Evolutionary conservation across 2,329 filamentous ascomycete genomes (phyloP).

Genomic region (Penicillium sp.): DNA sequence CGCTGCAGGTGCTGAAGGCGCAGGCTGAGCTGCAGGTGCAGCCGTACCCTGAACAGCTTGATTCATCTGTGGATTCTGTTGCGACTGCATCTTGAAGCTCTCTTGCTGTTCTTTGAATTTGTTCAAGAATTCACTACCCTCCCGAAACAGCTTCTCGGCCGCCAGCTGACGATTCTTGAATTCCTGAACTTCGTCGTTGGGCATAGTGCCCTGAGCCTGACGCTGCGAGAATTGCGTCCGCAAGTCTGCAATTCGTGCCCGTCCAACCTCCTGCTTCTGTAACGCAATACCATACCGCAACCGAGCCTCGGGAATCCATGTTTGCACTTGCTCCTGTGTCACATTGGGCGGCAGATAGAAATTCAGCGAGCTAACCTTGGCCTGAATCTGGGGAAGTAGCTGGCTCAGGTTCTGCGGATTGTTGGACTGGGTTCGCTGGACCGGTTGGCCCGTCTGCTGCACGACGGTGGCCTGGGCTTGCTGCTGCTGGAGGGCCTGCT

Average conservation of each 20-base stretch:
- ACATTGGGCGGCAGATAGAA: constrained; percentile 48
- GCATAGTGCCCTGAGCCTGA: constrained; percentile 39
- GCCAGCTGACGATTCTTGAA: constrained; percentile 42
- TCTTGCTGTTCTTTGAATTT: constrained; percentile 52
- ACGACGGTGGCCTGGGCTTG: constrained; percentile 27
- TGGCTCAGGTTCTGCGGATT: constrained; percentile 42
- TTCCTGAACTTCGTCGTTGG: constrained; percentile 43
- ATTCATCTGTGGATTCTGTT: constrained; percentile 30
- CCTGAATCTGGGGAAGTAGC: constrained; percentile 46
- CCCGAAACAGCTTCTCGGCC: constrained; percentile 42
- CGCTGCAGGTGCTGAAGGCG: constrained; percentile 18
- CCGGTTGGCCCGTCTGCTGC: constrained; percentile 21
- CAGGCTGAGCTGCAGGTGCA: constrained; percentile 19
- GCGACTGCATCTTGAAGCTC: constrained; percentile 38
- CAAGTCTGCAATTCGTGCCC: constrained; percentile 43
- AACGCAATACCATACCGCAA: constrained; percentile 48
- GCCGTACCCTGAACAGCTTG: constrained; percentile 19
- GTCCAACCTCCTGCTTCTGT: constrained; percentile 49
- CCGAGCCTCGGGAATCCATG: constrained; percentile 49
- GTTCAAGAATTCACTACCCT: constrained; percentile 46
- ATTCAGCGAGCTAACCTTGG: constrained; percentile 45
- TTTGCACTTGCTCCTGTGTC: constrained; percentile 42
- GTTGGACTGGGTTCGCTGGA: constrained; percentile 33
- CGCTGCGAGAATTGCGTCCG: constrained; percentile 40
- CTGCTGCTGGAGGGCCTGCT: constrained; percentile 27